phyloP scores from a whole-genome alignment of 1,139 yeast species.

The Geotrichum fermentans region DNA sequence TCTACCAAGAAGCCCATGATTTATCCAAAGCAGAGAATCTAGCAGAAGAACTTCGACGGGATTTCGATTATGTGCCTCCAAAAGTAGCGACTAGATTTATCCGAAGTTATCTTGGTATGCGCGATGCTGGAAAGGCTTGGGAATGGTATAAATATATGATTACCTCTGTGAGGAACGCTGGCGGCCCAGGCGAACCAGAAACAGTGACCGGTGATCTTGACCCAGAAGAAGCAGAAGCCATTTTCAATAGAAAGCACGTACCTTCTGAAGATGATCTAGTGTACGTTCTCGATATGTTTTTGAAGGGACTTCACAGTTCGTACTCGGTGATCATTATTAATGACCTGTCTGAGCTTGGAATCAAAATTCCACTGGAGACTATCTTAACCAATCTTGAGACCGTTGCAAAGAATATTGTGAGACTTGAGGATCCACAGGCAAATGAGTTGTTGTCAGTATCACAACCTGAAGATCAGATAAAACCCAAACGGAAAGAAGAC shows the following conservation, averaged over 20 bases:
- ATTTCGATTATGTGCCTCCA: constrained; percentile 28
- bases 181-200: constrained; percentile 19
- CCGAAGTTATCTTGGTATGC: constrained; percentile 23
- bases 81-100: constrained; percentile 27
- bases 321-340: constrained; percentile 20
- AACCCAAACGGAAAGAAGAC: background rate
- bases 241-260: constrained; percentile 22
- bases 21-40: constrained; percentile 27
- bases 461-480: background rate
- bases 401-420: constrained; percentile 20
- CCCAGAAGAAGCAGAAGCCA: constrained; percentile 23
- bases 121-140: constrained; percentile 22
- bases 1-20: constrained; percentile 30
- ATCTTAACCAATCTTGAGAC: constrained; percentile 24
- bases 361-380: constrained; percentile 22
- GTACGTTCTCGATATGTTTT: constrained; percentile 20
- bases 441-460: constrained; percentile 3
- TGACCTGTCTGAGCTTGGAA: constrained; percentile 21
- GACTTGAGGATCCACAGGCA: constrained; percentile 1
- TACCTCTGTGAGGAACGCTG: constrained; percentile 15
- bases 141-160: constrained; percentile 27
- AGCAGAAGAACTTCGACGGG: constrained; percentile 23
- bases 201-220: constrained; percentile 18
- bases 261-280: constrained; percentile 23
- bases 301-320: constrained; percentile 1